Evolutionary conservation across 768 basidiomycete species (phyloP).

Genomic region (Xerocomellus chrysenteron): DNA sequence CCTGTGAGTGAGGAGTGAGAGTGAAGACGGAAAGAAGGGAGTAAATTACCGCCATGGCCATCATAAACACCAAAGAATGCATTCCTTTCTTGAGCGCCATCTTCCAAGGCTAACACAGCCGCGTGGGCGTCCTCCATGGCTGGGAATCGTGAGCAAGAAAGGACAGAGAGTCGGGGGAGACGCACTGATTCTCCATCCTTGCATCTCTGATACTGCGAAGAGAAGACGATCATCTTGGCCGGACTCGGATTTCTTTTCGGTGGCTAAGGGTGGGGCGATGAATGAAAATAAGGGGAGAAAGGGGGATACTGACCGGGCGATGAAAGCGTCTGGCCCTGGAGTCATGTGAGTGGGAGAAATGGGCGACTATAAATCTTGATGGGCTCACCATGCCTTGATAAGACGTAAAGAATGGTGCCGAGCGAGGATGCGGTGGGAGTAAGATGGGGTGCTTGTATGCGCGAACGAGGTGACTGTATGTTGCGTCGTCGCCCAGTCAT

Average conservation of each 20-base stretch:
- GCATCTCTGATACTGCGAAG: constrained; percentile 93
- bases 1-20: constrained; percentile 44
- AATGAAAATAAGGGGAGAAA: constrained; percentile 5
- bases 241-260: constrained; percentile 73
- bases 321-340: constrained; percentile 84
- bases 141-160: constrained; percentile 32
- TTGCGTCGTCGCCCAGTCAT: constrained; percentile 6
- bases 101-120: constrained; percentile 67
- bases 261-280: constrained; percentile 48
- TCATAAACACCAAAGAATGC: constrained; percentile 97
- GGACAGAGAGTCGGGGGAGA: constrained; percentile 20
- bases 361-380: constrained; percentile 1
- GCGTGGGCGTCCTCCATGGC: constrained; percentile 98
- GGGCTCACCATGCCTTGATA: constrained; percentile 30
- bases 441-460: constrained; percentile 16
- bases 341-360: constrained; percentile 4
- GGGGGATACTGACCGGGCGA: constrained; percentile 57
- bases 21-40: background rate
- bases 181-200: constrained; percentile 98
- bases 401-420: constrained; percentile 25
- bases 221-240: constrained; percentile 69
- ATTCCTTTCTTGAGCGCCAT: constrained; percentile 46
- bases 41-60: constrained; percentile 85
- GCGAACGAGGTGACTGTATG: constrained; percentile 6
- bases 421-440: background rate